Conservation (phyloP, 495 filamentous ascomycete species). For the Clavariopsis aquatica region DNA sequence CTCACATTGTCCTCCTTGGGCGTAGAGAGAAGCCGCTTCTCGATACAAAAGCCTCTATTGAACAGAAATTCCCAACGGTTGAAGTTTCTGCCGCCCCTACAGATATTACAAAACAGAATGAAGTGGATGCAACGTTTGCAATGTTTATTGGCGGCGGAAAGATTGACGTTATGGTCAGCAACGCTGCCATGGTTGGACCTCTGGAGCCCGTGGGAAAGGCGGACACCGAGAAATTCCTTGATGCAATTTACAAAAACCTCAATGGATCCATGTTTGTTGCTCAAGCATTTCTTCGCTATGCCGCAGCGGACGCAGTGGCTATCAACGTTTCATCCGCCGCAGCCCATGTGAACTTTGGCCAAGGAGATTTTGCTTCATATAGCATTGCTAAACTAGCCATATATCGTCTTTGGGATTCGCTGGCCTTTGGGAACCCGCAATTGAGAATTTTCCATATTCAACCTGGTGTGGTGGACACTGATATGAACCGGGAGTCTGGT, state of each 20-base stretch:
- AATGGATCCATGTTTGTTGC: conserved; percentile 45
- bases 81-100: conserved; percentile 42
- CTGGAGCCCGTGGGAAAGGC: conserved; percentile 34
- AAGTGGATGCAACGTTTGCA: conserved; percentile 48
- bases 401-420: conserved; percentile 47
- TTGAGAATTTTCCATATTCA: conserved; percentile 52
- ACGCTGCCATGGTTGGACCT: conserved; percentile 38
- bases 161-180: conserved; percentile 29
- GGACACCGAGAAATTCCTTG: conserved; percentile 43
- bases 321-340: conserved; percentile 47
- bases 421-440: conserved; percentile 45
- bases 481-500: conserved; percentile 46
- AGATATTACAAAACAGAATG: conserved; percentile 48
- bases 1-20: conserved; percentile 36
- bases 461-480: conserved; percentile 51
- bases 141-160: conserved; percentile 43
- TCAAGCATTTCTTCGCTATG: conserved; percentile 49
- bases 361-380: conserved; percentile 46
- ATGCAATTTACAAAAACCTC: conserved; percentile 46
- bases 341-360: conserved; percentile 46
- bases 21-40: conserved; percentile 42
- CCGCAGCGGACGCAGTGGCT: conserved; percentile 43
- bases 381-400: conserved; percentile 48
- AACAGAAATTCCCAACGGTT: conserved; percentile 33
- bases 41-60: conserved; percentile 41